These are phyloP conservation scores for Nemania abortiva DNA, from an alignment of 2,329 filamentous ascomycete species.

Conservation along the genomic window DNA sequence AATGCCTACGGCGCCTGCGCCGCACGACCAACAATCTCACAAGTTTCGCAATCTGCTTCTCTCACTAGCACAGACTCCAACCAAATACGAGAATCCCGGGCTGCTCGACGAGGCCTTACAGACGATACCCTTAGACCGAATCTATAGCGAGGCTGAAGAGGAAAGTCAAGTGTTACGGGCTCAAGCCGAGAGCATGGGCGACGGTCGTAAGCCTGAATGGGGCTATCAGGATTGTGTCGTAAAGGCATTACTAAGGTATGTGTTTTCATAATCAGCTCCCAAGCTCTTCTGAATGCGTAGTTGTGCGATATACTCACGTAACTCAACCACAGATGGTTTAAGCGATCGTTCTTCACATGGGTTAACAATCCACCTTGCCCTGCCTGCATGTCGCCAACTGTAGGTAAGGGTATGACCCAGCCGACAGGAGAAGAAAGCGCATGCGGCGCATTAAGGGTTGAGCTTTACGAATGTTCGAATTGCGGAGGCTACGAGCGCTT, in stretches of 20 bases:
- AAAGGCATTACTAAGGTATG: slow-evolving; percentile 83
- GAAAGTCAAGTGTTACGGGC: slow-evolving; percentile 89
- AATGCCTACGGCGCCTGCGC: slow-evolving; percentile 78
- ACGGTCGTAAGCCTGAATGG: slow-evolving; percentile 86
- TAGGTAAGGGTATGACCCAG: slow-evolving; percentile 83
- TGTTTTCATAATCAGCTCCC: slow-evolving; percentile 1
- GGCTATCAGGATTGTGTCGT: slow-evolving; percentile 98
- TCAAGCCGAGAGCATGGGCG: slow-evolving; percentile 87
- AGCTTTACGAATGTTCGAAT: slow-evolving; percentile 89
- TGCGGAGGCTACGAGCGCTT: slow-evolving; percentile 90
- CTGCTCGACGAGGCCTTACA: slow-evolving; percentile 91
- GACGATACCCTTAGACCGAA: slow-evolving; percentile 86
- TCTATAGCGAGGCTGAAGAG: slow-evolving; percentile 95
- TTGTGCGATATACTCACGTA: slow-evolving; percentile 24
- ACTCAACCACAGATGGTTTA: slow-evolving; percentile 80
- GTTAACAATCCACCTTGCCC: slow-evolving; percentile 94
- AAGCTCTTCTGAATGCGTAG: slow-evolving; percentile 22
- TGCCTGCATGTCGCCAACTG: slow-evolving; percentile 83
- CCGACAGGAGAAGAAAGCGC: slow-evolving; percentile 91
- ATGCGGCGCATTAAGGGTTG: slow-evolving; percentile 86
- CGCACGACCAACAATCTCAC: slow-evolving; percentile 73
- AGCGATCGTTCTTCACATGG: slow-evolving; percentile 93
- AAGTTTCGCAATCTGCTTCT: slow-evolving; percentile 87
- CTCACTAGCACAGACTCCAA: slow-evolving; percentile 87
- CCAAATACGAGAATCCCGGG: slow-evolving; percentile 96